Conservation (phyloP, 371 early-diverging fungal species). For the Mortierella sp. region DNA sequence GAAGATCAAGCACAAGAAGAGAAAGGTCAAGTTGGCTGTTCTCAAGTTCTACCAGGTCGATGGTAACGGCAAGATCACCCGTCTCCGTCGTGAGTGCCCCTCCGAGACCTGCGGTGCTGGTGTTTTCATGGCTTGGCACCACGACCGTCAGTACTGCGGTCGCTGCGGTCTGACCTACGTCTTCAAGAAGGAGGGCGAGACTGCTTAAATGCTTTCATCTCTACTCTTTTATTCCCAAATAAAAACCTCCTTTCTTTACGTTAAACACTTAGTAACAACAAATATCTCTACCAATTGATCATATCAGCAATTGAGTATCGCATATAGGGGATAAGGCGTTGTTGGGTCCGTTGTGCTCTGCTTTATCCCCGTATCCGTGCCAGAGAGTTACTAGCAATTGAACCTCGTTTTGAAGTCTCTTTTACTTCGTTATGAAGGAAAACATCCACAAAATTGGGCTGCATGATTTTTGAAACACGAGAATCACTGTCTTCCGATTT, state of each 20-base stretch:
- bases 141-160: constrained; percentile 96
- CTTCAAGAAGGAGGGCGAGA: constrained; percentile 63
- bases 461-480: too few relatives aligned
- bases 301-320: too few relatives aligned
- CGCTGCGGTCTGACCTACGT: constrained; percentile 71
- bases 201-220: constrained; percentile 19
- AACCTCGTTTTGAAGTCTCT: too few relatives aligned
- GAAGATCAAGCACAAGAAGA: constrained; percentile 99
- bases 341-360: too few relatives aligned
- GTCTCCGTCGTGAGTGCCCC: constrained; percentile 97
- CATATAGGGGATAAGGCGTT: too few relatives aligned
- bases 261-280: too few relatives aligned
- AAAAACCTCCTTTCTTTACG: constrained; percentile 17
- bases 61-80: constrained; percentile 96
- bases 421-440: too few relatives aligned
- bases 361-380: too few relatives aligned
- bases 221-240: constrained; percentile 25
- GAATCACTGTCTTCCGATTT: too few relatives aligned
- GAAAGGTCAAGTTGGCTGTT: constrained; percentile 97
- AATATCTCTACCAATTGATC: too few relatives aligned
- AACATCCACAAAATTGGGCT: too few relatives aligned
- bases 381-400: too few relatives aligned
- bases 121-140: constrained; percentile 98
- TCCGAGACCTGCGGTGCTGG: constrained; percentile 97
- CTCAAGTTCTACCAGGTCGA: constrained; percentile 99